Evolutionary conservation across 441 rosid genomes (phyloP), one percentile per base, ranked within the genome.

Genomic region (Adansonia madagascariensis): DNA sequence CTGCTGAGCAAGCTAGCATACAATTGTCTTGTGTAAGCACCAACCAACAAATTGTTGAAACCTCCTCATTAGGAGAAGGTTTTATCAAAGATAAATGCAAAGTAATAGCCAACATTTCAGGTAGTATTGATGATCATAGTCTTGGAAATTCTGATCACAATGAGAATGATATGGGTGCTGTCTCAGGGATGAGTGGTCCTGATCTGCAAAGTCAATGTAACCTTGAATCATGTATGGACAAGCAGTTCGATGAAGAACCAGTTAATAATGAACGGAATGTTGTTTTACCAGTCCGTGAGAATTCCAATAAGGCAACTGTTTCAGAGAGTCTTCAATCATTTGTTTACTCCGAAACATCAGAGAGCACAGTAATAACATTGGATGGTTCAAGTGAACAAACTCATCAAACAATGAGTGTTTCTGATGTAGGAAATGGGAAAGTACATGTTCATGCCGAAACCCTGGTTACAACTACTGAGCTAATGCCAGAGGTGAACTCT

Each of bases 401-500:
- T 77, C 72, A 64, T 66, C 84, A 84, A 76, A 78, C 78, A 55
- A 41, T 77, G 44, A 67, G 63, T 62, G 57, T 81, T 75, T 57
- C 83, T 63, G 65, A 75, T 80, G 91, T 80, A 77, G 90, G 81
- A 75, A 75, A 79, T 46, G 75, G 69, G 57, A 81, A 86, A 71
- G 80, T 78, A 68, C 78, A 72, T 31, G 62, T 83, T 82, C 80
- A 66, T 75, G 63, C 76, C 17, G 83, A 87, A 78, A 76, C 83
- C 44, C 71, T 82, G 79, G 71, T 73, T 64, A 60, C 73, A 50
- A 74, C 82, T 79, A 68, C 78, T 39, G 83, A 77, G 80, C 80
- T 75, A 15, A 81, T 68, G 46, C 20, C 82, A 22, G 83, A 91
- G 95, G 97, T 91, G 80, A 80, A 52, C 39, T 70, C 64, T 35